Base-by-base conservation (phyloP, 805 yeast genomes). In the Suhomyces xylopsoci region DNA sequence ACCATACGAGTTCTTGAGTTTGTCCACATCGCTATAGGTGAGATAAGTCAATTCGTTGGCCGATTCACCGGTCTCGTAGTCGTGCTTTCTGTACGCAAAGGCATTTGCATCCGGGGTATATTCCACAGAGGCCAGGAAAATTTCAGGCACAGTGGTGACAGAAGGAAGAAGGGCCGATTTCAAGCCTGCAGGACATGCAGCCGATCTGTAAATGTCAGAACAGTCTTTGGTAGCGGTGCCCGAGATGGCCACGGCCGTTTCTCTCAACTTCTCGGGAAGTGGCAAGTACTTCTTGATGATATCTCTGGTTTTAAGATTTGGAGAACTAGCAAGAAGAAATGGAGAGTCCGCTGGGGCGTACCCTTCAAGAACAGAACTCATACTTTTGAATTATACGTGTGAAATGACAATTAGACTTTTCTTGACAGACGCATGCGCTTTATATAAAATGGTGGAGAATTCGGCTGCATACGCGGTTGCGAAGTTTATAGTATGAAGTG, bases 131-230 rank as follows among this genome's bases (percentile, higher is more conserved):
- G 57, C 54, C 10, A 45, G 32, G 60, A 65, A 62, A 36, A 62
- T 14, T 17, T 49, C 57, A 45, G 55, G 48, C 45, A 57, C 51
- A 2, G 69, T 65, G 48, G 55, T 56, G 46, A 65, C 49, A 12
- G 55, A 56, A 45, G 61, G 55, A 55, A 59, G 20, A 56, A 65
- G 19, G 46, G 55, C 36, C 55, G 43, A 54, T 56, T 62, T 74
- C 59, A 66, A 47, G 19, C 54, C 56, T n/a, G 55, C 50, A 12
- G 65, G 64, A 19, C 58, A 57, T 17, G 66, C 64, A 14, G 48
- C 50, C 56, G 67, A 70, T 44, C 76, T 58, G 60, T 68, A 73
- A 41, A 71, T 62, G 3, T 63, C 57, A 2, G 73, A 67, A 52
- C 44, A 63, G 1, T 73, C 76, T 0, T 58, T 58, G 38, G 51